Evolutionary conservation across 371 early-diverging fungal species (phyloP).

Genomic region (Haplosporangium sp.): DNA sequence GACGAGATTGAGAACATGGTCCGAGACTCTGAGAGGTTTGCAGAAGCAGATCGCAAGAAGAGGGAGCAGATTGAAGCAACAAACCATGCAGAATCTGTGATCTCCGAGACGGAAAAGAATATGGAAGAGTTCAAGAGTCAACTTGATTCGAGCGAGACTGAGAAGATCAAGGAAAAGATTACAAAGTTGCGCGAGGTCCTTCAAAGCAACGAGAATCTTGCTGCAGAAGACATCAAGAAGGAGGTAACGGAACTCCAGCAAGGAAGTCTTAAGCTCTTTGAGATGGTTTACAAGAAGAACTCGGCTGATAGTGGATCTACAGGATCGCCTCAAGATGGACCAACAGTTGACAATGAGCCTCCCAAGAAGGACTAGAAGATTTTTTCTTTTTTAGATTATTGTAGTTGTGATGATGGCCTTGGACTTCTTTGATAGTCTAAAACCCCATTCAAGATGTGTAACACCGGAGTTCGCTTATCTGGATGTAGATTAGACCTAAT

Average conservation of each 20-base stretch:
- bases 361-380: conserved; percentile 46
- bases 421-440: too few species aligned
- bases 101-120: conserved; percentile 93
- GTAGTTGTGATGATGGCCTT: too few species aligned
- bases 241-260: conserved; percentile 88
- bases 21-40: conserved; percentile 89
- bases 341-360: conserved; percentile 53
- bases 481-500: too few species aligned
- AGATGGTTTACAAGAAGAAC: conserved; percentile 94
- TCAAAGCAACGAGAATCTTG: conserved; percentile 70
- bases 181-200: conserved; percentile 77
- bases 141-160: conserved; percentile 83
- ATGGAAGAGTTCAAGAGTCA: conserved; percentile 95
- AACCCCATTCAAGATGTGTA: too few species aligned
- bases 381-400: neutral
- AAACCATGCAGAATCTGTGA: conserved; percentile 93
- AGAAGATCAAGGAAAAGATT: conserved; percentile 88
- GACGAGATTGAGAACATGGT: conserved; percentile 98
- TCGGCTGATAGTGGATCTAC: conserved; percentile 29
- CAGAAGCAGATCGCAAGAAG: conserved; percentile 92
- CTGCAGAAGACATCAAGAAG: conserved; percentile 78
- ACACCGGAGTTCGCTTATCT: too few species aligned
- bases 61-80: conserved; percentile 94
- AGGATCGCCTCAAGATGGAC: conserved; percentile 28
- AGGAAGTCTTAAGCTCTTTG: conserved; percentile 92